Evolutionary conservation across 768 basidiomycete genomes (phyloP), one percentile per base, ranked within the genome.

Genomic region (Kwoniella dendrophila): DNA sequence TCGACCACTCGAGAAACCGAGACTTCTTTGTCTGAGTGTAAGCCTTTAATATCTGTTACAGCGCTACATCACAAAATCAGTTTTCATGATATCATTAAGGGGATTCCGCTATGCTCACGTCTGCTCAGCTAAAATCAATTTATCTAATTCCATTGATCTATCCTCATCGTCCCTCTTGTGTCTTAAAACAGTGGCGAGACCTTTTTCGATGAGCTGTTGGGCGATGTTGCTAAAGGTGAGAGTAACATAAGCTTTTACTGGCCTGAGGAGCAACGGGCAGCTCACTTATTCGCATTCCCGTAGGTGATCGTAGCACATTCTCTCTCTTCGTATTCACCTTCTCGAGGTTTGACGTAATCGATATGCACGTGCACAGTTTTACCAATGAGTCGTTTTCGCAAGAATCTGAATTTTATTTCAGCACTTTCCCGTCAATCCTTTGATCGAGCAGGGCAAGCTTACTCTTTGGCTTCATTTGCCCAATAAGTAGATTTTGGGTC

Each of bases 141-240:
- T 93, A 81, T 99, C 96, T 67, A 92, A 92, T 74, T 97, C 95
- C 5, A 88, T 84, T n/a, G 94, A 94, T 48, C 94, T 86, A 70
- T 94, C 90, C 78, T 98, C 95, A 73, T 98, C 95, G 69, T 95
- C 94, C 22, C 91, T 86, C 73, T 87, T 89, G 80, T 99, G 95
- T 47, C 95, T 87, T 27, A 98, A 86, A 10, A 90, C 88, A 58
- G 86, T 89, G 3, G 92, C 91, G 30, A 95, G 81, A 48, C 96
- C 95, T 72, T 92, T 92, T 74, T 97, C 96, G 53, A 97, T 86
- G 33, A 99, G 81, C 75, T 92, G 90, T 73, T 95, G 93, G 0
- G 94, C 90, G 52, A 98, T 82, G 74, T 96, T 97, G 55, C 90
- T 95, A 66, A 4, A 48, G 22, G 24, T 5, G 30, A 48, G 41